Base-by-base conservation (phyloP, 257 asterid genomes). In the Capsicum rhomboideum region DNA sequence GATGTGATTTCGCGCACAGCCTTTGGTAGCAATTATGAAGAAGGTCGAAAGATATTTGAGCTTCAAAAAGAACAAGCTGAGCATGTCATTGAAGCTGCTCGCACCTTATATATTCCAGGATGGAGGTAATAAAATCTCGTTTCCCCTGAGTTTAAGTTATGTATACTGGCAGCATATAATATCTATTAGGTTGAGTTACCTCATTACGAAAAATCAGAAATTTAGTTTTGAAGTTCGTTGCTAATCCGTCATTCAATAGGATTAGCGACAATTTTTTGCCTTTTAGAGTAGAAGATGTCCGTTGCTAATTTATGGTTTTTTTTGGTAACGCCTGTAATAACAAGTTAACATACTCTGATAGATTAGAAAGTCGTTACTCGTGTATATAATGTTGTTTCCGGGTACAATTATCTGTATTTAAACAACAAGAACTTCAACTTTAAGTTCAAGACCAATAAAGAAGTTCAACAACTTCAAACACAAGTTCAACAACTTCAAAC, bases 1-100 rank as follows among this genome's bases (percentile, higher is more conserved):
- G 93, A 88, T 79, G 90, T 86, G 2, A 86, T 91, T 49, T 90
- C 94, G 6, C 89, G 94, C 4, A 86, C 94, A 12, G 89, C 92
- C 29, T 91, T 91, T 87, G 94, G 92, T 2, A 88, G 94, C 44
- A 90, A 79, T 59, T 91, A 88, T 80, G 85, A 87, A 85, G 91
- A 91, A 87, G 94, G 92, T n/a, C 86, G 87, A 87, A 87, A 20
- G 72, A 88, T 91, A 69, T 90, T 91, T 52, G 91, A 84, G 49
- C 91, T 85, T 34, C 93, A 90, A 78, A 79, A 59, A 53, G 91
- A 90, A 85, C 93, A 82, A 49, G 89, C 90, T 4, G 80, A 83
- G 59, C 85, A 81, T 87, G 46, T 82, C 28, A 13, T 85, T 56
- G 28, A 79, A 56, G 80, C 63, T 29, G 0, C 17, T 8, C 83